phyloP scores from a whole-genome alignment of 1,284 basidiomycete genomes.

The Ceratobasidium sp. region DNA sequence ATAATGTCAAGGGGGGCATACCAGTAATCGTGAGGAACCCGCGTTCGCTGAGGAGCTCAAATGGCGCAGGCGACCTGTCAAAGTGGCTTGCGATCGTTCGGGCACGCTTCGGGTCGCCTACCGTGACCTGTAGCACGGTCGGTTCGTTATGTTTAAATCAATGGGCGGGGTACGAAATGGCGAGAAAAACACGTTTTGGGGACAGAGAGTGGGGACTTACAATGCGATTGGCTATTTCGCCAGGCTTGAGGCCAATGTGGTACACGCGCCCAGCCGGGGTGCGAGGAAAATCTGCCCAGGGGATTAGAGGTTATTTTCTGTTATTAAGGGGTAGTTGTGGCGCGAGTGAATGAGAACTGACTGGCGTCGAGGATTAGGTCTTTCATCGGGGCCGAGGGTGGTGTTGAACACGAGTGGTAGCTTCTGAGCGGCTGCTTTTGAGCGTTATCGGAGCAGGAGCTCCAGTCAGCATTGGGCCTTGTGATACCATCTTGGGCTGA shows the following conservation, averaged over 20 bases:
- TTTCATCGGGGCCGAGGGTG: slow-evolving; percentile 59
- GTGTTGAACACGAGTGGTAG: neutral
- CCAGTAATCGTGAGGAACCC: slow-evolving; percentile 86
- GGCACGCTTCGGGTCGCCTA: slow-evolving; percentile 78
- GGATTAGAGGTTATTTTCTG: too few relatives aligned
- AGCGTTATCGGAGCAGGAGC: neutral
- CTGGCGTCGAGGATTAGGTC: slow-evolving; percentile 68
- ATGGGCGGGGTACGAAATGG: neutral
- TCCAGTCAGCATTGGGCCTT: slow-evolving; percentile 10
- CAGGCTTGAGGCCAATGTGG: slow-evolving; percentile 76
- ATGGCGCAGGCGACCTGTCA: slow-evolving; percentile 61
- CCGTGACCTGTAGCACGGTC: slow-evolving; percentile 66
- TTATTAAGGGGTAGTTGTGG: neutral
- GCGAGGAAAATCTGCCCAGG: slow-evolving; percentile 71
- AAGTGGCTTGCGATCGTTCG: slow-evolving; percentile 67
- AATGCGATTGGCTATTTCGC: slow-evolving; percentile 84
- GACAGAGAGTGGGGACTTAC: slow-evolving; percentile 56
- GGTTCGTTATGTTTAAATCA: neutral
- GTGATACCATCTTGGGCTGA: slow-evolving; percentile 14
- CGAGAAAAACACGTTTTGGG: neutral
- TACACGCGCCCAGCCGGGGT: slow-evolving; percentile 77
- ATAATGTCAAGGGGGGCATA: neutral
- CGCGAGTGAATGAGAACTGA: slow-evolving; percentile 53
- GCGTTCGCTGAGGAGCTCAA: slow-evolving; percentile 74
- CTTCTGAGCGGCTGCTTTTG: neutral